phyloP scores from a whole-genome alignment of 495 filamentous ascomycete species.

The Evernia prunastri region DNA sequence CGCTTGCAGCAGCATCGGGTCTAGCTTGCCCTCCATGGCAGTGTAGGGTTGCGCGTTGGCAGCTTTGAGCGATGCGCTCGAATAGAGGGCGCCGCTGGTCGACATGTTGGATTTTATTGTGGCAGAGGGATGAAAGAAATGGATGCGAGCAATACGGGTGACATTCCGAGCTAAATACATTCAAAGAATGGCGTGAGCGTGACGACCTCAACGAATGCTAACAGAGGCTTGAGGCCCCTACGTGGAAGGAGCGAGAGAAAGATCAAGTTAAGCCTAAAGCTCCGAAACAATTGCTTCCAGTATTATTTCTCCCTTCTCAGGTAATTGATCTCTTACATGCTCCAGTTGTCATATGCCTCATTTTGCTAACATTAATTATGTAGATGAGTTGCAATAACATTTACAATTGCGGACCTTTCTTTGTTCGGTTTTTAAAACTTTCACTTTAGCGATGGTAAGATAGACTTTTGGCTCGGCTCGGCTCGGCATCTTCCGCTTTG shows the following conservation, averaged over 20 bases:
- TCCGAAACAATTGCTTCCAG: background rate
- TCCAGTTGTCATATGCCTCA: background rate
- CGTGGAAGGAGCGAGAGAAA: background rate
- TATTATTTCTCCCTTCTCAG: background rate
- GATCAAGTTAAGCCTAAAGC: constrained; percentile 9
- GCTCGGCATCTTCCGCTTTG: background rate
- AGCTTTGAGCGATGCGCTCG: constrained; percentile 25
- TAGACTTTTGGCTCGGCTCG: background rate
- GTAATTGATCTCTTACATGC: background rate
- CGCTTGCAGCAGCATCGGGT: constrained; percentile 41
- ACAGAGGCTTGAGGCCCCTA: background rate
- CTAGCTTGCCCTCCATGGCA: constrained; percentile 43
- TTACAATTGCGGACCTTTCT: background rate
- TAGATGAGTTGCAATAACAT: background rate
- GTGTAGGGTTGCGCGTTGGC: constrained; percentile 33
- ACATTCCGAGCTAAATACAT: constrained; percentile 7
- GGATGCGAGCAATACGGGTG: background rate
- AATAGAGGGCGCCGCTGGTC: constrained; percentile 17
- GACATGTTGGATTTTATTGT: constrained; percentile 16
- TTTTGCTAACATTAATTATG: background rate
- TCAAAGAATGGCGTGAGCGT: background rate
- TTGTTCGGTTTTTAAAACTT: constrained; percentile 1
- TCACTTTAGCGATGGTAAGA: background rate
- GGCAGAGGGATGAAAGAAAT: background rate
- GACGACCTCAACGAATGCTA: background rate